Evolutionary conservation across 768 basidiomycete genomes (phyloP).

Genomic region (Pholiota molesta): DNA sequence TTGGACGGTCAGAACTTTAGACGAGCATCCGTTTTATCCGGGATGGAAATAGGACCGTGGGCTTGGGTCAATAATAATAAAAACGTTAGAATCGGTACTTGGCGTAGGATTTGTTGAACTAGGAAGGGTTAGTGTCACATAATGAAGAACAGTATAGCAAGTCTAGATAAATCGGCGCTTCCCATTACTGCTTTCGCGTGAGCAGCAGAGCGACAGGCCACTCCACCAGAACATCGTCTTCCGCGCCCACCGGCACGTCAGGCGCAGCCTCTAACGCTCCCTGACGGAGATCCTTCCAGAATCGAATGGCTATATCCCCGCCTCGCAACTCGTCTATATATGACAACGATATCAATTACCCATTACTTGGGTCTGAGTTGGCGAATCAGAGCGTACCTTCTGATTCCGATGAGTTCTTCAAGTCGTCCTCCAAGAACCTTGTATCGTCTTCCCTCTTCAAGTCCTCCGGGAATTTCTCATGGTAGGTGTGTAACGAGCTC

Average conservation of each 20-base stretch:
- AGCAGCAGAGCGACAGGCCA: constrained; percentile 55
- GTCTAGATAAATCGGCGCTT: too few relatives aligned
- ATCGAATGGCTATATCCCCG: constrained; percentile 67
- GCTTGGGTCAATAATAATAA: background rate
- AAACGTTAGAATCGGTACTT: too few relatives aligned
- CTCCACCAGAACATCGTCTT: constrained; percentile 46
- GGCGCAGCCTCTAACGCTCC: constrained; percentile 30
- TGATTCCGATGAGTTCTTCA: constrained; percentile 14
- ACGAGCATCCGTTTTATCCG: constrained; percentile 55
- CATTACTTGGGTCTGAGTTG: too few relatives aligned
- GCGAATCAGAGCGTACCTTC: constrained; percentile 7
- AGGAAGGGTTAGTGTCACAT: too few relatives aligned
- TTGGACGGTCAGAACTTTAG: constrained; percentile 52
- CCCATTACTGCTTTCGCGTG: constrained; percentile 25
- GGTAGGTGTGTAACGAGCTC: constrained; percentile 70
- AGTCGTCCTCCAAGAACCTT: constrained; percentile 38
- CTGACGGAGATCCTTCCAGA: constrained; percentile 57
- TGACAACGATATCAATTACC: background rate
- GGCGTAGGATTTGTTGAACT: too few relatives aligned
- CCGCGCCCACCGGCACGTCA: constrained; percentile 33
- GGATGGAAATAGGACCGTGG: constrained; percentile 37
- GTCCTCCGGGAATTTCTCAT: constrained; percentile 65
- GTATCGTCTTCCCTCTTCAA: constrained; percentile 31
- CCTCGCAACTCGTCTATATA: constrained; percentile 35
- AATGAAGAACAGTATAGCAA: too few relatives aligned